Conservation (phyloP, 2,329 filamentous ascomycete genomes). For the Clarireedia homoeocarpa region DNA sequence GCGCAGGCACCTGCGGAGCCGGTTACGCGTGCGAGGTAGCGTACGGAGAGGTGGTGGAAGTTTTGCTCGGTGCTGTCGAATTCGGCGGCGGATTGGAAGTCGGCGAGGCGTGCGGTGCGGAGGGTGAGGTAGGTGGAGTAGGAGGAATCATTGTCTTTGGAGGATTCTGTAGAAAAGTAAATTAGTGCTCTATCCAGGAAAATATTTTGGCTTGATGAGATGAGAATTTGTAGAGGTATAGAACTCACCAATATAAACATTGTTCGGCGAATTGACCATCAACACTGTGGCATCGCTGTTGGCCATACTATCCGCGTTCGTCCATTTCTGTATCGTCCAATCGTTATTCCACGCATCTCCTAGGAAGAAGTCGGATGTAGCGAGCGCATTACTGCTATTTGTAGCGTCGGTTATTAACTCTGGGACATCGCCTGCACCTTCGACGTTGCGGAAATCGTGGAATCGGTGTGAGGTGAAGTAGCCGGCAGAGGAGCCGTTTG, state of each 20-base stretch:
- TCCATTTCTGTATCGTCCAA: conserved; percentile 26
- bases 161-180: conserved; percentile 12
- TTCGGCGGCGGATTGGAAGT: conserved; percentile 26
- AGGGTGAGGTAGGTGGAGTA: conserved; percentile 27
- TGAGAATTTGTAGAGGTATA: neutral
- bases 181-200: neutral
- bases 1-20: conserved; percentile 27
- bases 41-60: conserved; percentile 24
- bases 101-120: conserved; percentile 21
- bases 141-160: conserved; percentile 12
- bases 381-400: conserved; percentile 14
- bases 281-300: conserved; percentile 16
- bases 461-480: conserved; percentile 27
- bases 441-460: conserved; percentile 23
- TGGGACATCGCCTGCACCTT: conserved; percentile 10
- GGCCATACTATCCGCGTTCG: conserved; percentile 20
- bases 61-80: conserved; percentile 23
- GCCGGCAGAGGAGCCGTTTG: conserved; percentile 21
- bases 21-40: conserved; percentile 24
- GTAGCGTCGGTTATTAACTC: conserved; percentile 12
- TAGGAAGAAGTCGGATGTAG: conserved; percentile 21
- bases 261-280: conserved; percentile 25
- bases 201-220: neutral
- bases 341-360: conserved; percentile 19
- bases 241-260: conserved; percentile 26